phyloP scores from a whole-genome alignment of 805 yeast species.

The Tetrapisispora arboricola region DNA sequence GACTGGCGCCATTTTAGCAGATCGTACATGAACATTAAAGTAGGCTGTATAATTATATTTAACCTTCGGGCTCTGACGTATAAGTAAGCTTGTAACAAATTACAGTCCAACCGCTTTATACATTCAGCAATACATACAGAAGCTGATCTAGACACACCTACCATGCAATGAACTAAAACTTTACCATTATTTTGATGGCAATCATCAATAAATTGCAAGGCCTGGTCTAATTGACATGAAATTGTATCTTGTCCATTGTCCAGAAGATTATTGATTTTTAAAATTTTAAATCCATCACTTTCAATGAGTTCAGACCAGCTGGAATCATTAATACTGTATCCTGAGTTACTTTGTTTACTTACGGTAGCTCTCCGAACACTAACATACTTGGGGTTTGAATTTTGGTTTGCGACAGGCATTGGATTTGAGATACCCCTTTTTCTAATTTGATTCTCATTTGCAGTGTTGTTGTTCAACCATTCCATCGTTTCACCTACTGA shows the following conservation, averaged over 20 bases:
- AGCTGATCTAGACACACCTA: slow-evolving; percentile 91
- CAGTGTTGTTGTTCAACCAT: slow-evolving; percentile 35
- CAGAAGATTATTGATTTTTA: slow-evolving; percentile 62
- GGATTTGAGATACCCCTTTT: slow-evolving; percentile 14
- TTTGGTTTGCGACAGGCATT: background rate
- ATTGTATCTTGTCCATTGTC: slow-evolving; percentile 88
- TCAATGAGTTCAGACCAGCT: slow-evolving; percentile 10
- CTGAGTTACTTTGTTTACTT: background rate
- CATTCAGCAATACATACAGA: slow-evolving; percentile 94
- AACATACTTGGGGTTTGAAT: background rate
- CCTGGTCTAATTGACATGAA: slow-evolving; percentile 47
- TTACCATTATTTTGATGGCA: slow-evolving; percentile 37
- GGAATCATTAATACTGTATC: background rate
- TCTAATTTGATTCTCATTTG: slow-evolving; percentile 4
- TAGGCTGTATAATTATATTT: slow-evolving; percentile 91
- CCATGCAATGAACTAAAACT: slow-evolving; percentile 83
- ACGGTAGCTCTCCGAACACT: slow-evolving; percentile 5
- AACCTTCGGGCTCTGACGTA: slow-evolving; percentile 83
- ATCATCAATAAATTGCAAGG: slow-evolving; percentile 56
- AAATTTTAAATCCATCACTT: slow-evolving; percentile 25
- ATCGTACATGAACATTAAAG: slow-evolving; percentile 84
- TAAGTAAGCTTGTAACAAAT: slow-evolving; percentile 69
- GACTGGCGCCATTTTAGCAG: slow-evolving; percentile 46
- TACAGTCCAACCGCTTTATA: slow-evolving; percentile 61
- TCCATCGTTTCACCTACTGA: slow-evolving; percentile 75